phyloP scores from a whole-genome alignment of 805 yeast species.

The Wickerhamomyces bovis region DNA sequence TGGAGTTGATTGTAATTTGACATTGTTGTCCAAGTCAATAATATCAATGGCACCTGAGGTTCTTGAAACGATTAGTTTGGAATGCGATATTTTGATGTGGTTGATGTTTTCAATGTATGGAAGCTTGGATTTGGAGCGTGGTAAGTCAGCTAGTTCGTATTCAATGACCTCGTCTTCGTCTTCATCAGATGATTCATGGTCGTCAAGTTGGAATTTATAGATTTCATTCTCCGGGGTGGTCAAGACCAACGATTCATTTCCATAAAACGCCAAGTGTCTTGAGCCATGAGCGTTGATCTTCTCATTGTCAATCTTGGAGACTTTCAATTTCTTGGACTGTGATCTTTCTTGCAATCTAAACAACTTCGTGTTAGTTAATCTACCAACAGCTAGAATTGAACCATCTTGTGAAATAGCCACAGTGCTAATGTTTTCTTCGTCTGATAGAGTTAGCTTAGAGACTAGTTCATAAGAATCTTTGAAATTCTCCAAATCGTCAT shows the following conservation, averaged over 20 bases:
- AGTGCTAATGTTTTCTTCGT: slow-evolving; percentile 73
- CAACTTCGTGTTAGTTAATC: slow-evolving; percentile 60
- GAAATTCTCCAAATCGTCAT: slow-evolving; percentile 17
- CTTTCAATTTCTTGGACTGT: slow-evolving; percentile 32
- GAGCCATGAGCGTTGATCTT: slow-evolving; percentile 44
- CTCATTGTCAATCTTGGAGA: slow-evolving; percentile 44
- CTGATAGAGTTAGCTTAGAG: slow-evolving; percentile 58
- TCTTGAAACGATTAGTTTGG: slow-evolving; percentile 51
- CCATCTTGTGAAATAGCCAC: slow-evolving; percentile 65
- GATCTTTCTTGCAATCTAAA: slow-evolving; percentile 49
- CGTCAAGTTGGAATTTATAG: slow-evolving; percentile 31
- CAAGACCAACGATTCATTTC: slow-evolving; percentile 40
- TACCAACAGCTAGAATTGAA: slow-evolving; percentile 62
- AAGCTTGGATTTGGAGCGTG: slow-evolving; percentile 28
- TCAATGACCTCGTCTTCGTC: slow-evolving; percentile 19
- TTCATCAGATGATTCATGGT: slow-evolving; percentile 29
- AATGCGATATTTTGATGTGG: slow-evolving; percentile 42
- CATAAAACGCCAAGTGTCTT: slow-evolving; percentile 43
- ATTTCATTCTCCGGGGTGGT: slow-evolving; percentile 61
- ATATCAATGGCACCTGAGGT: slow-evolving; percentile 61
- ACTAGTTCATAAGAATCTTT: slow-evolving; percentile 48
- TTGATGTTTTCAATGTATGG: slow-evolving; percentile 48
- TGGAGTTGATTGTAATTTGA: slow-evolving; percentile 27
- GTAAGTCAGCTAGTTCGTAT: slow-evolving; percentile 35
- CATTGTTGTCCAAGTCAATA: slow-evolving; percentile 27